Evolutionary conservation across 768 basidiomycete genomes (phyloP).

Genomic region (Podaxis sp.): DNA sequence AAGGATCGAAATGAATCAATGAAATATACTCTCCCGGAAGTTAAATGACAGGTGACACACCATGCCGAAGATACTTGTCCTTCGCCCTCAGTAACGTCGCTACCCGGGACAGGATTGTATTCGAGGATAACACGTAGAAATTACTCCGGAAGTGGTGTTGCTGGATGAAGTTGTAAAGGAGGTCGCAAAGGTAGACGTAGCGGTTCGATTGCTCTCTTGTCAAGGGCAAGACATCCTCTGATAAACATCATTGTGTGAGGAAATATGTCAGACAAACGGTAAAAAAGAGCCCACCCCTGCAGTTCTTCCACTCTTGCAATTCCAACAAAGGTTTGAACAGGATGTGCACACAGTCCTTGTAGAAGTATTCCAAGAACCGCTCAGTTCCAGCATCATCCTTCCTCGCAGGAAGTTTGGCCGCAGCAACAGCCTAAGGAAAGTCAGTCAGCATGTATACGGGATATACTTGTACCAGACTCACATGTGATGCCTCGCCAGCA

Average conservation of each 20-base stretch:
- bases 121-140: slow-evolving; percentile 81
- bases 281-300: slow-evolving; percentile 28
- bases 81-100: slow-evolving; percentile 76
- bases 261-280: neutral
- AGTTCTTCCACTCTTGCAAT: slow-evolving; percentile 62
- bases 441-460: slow-evolving; percentile 13
- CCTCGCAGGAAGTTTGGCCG: slow-evolving; percentile 37
- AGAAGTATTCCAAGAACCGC: slow-evolving; percentile 91
- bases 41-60: slow-evolving; percentile 45
- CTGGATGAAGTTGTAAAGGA: slow-evolving; percentile 82
- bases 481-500: slow-evolving; percentile 34
- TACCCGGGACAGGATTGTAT: slow-evolving; percentile 67
- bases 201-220: slow-evolving; percentile 80
- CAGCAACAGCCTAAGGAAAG: slow-evolving; percentile 37
- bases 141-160: slow-evolving; percentile 93
- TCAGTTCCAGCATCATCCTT: slow-evolving; percentile 89
- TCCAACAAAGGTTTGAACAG: slow-evolving; percentile 79
- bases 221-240: slow-evolving; percentile 55
- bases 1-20: slow-evolving; percentile 7
- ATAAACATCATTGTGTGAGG: slow-evolving; percentile 4
- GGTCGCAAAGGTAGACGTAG: slow-evolving; percentile 86
- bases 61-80: slow-evolving; percentile 91
- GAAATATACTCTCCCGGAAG: neutral
- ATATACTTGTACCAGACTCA: slow-evolving; percentile 15
- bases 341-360: slow-evolving; percentile 77